A percentile compares a stretch with the other conserved stretches of the same genome.
phyloP scores from a whole-genome alignment of 306 rosid species.

The Neltuma alba region DNA sequence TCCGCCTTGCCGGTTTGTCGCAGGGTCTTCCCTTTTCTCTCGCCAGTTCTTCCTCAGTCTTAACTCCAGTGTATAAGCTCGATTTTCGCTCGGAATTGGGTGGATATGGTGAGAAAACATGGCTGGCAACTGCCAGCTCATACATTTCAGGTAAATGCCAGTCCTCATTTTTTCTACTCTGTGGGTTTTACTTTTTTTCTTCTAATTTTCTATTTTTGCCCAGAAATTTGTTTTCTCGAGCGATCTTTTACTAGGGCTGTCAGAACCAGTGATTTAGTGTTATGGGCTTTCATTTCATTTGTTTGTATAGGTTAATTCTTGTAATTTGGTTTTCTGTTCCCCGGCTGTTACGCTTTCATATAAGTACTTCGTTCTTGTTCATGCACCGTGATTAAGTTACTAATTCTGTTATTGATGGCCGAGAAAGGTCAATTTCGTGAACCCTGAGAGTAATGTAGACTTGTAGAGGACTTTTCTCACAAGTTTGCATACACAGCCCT shows the following conservation, averaged over 20 bases:
- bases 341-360: not conserved
- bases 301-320: slow-evolving; percentile 24
- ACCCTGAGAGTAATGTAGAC: slow-evolving; percentile 6
- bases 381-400: not conserved
- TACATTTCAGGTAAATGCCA: slow-evolving; percentile 78
- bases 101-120: slow-evolving; percentile 88
- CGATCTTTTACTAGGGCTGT: slow-evolving; percentile 45
- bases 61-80: slow-evolving; percentile 19
- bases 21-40: not conserved
- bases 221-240: not conserved
- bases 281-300: slow-evolving; percentile 7
- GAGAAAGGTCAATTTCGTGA: not conserved
- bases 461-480: not conserved
- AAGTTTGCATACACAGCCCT: not conserved
- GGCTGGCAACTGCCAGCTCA: slow-evolving; percentile 99
- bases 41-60: not conserved
- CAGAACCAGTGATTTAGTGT: slow-evolving; percentile 14
- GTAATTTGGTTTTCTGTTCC: slow-evolving; percentile 4
- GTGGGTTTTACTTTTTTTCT: not conserved
- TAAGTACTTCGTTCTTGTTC: not conserved
- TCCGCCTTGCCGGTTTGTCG: not conserved
- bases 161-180: not conserved
- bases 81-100: slow-evolving; percentile 14
- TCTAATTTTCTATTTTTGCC: not conserved
- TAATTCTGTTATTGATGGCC: slow-evolving; percentile 5